A percentile compares a stretch with the other conserved stretches of the same genome.
These are phyloP conservation scores for Hymenoscyphus fructigenus DNA, from an alignment of 2,329 filamentous ascomycete genomes.

Conservation along the genomic window DNA sequence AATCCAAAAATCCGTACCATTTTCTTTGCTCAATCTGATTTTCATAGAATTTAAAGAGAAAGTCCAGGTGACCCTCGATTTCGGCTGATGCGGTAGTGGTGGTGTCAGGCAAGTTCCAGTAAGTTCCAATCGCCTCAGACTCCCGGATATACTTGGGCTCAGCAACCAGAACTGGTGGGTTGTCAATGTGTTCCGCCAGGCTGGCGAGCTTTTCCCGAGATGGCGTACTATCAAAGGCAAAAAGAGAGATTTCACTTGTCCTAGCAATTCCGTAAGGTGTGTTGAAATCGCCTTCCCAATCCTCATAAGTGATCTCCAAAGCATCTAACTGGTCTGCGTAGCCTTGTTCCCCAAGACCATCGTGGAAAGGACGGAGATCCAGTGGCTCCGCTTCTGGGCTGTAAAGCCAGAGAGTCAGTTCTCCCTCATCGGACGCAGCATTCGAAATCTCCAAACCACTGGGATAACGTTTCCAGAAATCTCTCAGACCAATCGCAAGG, in stretches of 20 bases:
- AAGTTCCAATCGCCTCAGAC: conserved; percentile 54
- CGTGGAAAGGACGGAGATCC: conserved; percentile 57
- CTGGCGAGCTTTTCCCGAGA: conserved; percentile 45
- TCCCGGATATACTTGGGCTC: conserved; percentile 49
- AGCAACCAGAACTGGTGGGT: conserved; percentile 52
- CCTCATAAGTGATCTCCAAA: conserved; percentile 63
- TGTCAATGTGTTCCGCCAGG: conserved; percentile 47
- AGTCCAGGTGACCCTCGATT: conserved; percentile 54
- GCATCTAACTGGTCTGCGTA: conserved; percentile 60
- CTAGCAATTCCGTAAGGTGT: conserved; percentile 58
- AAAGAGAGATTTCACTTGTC: conserved; percentile 57
- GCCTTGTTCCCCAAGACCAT: conserved; percentile 54
- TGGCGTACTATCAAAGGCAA: conserved; percentile 53
- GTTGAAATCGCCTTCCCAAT: conserved; percentile 55
- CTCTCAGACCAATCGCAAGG: conserved; percentile 55
- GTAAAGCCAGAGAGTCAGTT: conserved; percentile 61
- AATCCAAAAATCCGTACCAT: conserved; percentile 64
- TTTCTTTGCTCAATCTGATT: conserved; percentile 54
- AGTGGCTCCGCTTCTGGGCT: conserved; percentile 55
- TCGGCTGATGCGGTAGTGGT: conserved; percentile 36
- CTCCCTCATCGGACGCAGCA: conserved; percentile 48
- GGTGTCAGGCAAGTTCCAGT: conserved; percentile 48
- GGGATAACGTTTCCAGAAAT: conserved; percentile 65
- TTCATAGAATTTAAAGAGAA: conserved; percentile 56
- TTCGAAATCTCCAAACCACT: conserved; percentile 56